These are phyloP conservation scores for Penicillium sp. DNA, from an alignment of 2,329 filamentous ascomycete species.

Conservation along the genomic window DNA sequence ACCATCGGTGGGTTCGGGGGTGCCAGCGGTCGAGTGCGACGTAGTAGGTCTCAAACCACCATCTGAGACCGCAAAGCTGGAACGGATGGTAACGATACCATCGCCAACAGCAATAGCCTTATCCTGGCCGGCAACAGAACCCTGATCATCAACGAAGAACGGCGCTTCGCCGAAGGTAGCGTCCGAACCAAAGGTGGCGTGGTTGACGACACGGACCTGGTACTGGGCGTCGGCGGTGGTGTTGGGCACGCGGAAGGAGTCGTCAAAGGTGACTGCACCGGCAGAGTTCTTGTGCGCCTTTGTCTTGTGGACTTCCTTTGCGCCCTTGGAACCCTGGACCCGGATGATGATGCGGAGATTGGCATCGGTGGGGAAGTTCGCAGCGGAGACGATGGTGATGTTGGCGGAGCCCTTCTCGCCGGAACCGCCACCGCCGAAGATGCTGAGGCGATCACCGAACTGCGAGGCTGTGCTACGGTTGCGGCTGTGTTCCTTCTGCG, in stretches of 20 bases:
- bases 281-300: conserved; percentile 75
- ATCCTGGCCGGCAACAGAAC: conserved; percentile 62
- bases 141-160: conserved; percentile 89
- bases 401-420: conserved; percentile 71
- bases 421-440: conserved; percentile 46
- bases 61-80: conserved; percentile 63
- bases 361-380: conserved; percentile 71
- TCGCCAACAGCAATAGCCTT: conserved; percentile 73
- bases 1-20: conserved; percentile 25
- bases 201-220: conserved; percentile 80
- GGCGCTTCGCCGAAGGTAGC: conserved; percentile 78
- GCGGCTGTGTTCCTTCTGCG: conserved; percentile 46
- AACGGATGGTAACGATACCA: conserved; percentile 71
- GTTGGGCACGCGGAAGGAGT: conserved; percentile 70
- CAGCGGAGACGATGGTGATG: conserved; percentile 76
- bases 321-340: conserved; percentile 64
- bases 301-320: conserved; percentile 84
- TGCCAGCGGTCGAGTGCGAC: conserved; percentile 35
- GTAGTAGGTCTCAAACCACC: conserved; percentile 37
- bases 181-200: conserved; percentile 80
- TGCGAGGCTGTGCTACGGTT: conserved; percentile 51
- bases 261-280: conserved; percentile 67
- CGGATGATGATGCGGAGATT: conserved; percentile 77
- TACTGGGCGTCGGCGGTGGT: conserved; percentile 76
- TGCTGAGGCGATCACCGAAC: conserved; percentile 53